Conservation (phyloP, 1,139 yeast genomes). For the Yamadazyma epiphylla region DNA sequence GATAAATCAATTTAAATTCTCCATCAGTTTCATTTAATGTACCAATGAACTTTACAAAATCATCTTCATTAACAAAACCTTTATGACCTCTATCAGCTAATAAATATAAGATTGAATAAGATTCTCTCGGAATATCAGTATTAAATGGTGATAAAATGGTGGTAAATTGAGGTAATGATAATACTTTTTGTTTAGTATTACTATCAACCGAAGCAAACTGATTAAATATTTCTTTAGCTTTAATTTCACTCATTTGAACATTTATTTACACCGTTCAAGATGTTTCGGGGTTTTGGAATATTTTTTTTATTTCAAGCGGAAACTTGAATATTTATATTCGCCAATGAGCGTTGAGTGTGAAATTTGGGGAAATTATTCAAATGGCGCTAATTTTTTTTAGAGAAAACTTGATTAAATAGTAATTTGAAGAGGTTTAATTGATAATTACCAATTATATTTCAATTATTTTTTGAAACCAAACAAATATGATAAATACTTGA, state of each 20-base stretch:
- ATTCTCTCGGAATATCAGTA: slow-evolving; percentile 36
- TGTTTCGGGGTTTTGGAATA: not conserved
- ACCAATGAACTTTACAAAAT: slow-evolving; percentile 57
- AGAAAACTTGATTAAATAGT: no score
- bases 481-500: no score
- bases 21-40: slow-evolving; percentile 56
- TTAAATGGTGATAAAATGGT: slow-evolving; percentile 42
- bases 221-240: slow-evolving; percentile 38
- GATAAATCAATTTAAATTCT: slow-evolving; percentile 52
- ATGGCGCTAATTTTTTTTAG: no score
- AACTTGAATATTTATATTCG: not conserved
- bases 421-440: no score
- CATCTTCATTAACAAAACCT: slow-evolving; percentile 57
- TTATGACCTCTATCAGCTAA: slow-evolving; percentile 61
- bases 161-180: slow-evolving; percentile 36
- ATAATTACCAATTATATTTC: no score
- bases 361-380: not conserved
- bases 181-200: slow-evolving; percentile 19
- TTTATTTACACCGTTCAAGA: not conserved
- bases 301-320: no score
- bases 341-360: slow-evolving; percentile 1
- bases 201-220: slow-evolving; percentile 34
- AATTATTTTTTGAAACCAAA: no score
- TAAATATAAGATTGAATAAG: slow-evolving; percentile 52
- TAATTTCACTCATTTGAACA: slow-evolving; percentile 17